Evolutionary conservation across 106 monocot genomes (phyloP).

Genomic region (Vanilla planifolia): DNA sequence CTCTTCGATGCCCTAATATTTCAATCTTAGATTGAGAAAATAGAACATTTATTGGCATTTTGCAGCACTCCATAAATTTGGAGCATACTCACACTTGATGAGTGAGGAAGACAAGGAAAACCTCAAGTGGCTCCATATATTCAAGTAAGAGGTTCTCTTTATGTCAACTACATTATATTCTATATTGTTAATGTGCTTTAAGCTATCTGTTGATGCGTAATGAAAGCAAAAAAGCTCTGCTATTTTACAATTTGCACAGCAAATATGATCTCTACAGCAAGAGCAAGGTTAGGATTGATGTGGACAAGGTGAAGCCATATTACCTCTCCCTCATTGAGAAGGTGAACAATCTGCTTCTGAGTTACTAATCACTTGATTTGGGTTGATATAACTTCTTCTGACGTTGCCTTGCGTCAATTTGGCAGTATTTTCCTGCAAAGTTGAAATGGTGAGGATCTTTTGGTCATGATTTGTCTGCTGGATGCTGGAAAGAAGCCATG

Average conservation of each 20-base stretch:
- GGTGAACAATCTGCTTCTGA: constrained; percentile 19
- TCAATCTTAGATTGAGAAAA: no score
- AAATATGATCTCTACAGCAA: constrained; percentile 96
- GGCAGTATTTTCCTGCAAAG: constrained; percentile 9
- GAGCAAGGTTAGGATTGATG: constrained; percentile 85
- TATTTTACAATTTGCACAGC: constrained; percentile 28
- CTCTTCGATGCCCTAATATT: no score
- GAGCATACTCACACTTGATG: constrained; percentile 76
- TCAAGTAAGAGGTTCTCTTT: constrained; percentile 45
- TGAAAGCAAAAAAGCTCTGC: not conserved
- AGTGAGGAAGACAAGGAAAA: constrained; percentile 89
- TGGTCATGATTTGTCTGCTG: not conserved
- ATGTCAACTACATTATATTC: not conserved
- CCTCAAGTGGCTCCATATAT: constrained; percentile 82
- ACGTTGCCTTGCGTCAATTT: not conserved
- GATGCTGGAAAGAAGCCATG: not conserved
- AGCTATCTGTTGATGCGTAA: not conserved
- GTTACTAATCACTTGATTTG: not conserved
- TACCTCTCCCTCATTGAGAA: constrained; percentile 86
- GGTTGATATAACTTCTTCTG: not conserved
- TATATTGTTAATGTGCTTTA: not conserved
- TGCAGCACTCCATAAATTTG: constrained; percentile 72
- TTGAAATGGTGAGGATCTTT: constrained; percentile 1
- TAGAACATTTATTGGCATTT: no score
- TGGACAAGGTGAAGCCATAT: constrained; percentile 89